phyloP scores from a whole-genome alignment of 2,329 filamentous ascomycete genomes.

The Volutella citrinella region DNA sequence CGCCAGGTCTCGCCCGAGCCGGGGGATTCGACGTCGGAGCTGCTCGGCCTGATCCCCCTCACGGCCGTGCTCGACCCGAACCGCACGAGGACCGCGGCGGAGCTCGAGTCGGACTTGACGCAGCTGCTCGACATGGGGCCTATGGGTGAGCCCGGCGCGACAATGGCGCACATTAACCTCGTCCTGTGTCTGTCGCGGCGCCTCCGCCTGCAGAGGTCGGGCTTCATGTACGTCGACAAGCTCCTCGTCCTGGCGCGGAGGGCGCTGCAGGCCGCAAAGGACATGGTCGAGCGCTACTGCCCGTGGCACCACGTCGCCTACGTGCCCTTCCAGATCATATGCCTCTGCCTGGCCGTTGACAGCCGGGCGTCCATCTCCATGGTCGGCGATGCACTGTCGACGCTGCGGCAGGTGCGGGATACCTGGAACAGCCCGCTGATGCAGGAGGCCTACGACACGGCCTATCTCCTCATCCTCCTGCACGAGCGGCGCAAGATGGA shows the following conservation, averaged over 20 bases:
- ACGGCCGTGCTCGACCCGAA: conserved; percentile 54
- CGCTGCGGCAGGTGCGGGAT: conserved; percentile 37
- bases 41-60: not conserved
- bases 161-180: conserved; percentile 52
- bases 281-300: conserved; percentile 39
- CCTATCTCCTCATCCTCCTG: conserved; percentile 50
- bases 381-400: conserved; percentile 49
- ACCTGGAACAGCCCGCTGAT: conserved; percentile 46
- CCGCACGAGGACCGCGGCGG: conserved; percentile 35
- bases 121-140: conserved; percentile 37
- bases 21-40: conserved; percentile 33
- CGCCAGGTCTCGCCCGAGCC: conserved; percentile 35
- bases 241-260: conserved; percentile 44
- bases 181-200: conserved; percentile 54
- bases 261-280: conserved; percentile 45
- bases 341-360: conserved; percentile 53
- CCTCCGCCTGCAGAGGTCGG: conserved; percentile 47
- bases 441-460: conserved; percentile 52
- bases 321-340: conserved; percentile 57
- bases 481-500: conserved; percentile 50
- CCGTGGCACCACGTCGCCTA: conserved; percentile 61
- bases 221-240: conserved; percentile 42
- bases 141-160: conserved; percentile 40
- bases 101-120: conserved; percentile 41
- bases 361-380: conserved; percentile 44